Conservation (phyloP, 331 rosid genomes). For the Malus hybrid region DNA sequence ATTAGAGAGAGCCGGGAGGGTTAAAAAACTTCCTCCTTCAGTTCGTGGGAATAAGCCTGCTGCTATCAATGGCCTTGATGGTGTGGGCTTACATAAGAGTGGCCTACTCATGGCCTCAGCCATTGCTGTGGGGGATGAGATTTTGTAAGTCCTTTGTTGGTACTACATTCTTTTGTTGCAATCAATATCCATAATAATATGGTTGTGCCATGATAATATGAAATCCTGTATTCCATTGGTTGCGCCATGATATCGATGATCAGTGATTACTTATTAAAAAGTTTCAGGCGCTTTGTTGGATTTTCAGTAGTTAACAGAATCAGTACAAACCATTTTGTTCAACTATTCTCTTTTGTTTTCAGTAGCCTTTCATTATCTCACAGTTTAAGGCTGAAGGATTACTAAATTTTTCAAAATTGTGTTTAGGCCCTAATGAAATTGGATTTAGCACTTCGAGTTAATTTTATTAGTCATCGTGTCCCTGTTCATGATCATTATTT, state of each 20-base stretch:
- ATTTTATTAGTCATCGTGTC: background rate
- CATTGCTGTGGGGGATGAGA: constrained; percentile 88
- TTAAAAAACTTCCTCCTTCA: constrained; percentile 45
- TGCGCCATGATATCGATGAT: background rate
- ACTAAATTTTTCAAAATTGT: background rate
- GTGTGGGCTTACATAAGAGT: constrained; percentile 35
- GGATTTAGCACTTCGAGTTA: background rate
- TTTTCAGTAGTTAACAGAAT: background rate
- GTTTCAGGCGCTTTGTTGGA: background rate
- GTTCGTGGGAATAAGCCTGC: constrained; percentile 29
- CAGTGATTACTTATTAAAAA: background rate
- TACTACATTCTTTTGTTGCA: background rate
- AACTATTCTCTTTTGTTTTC: background rate
- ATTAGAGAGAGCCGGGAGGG: constrained; percentile 95
- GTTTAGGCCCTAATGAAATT: background rate
- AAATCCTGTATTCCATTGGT: too few relatives aligned
- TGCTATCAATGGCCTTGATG: constrained; percentile 48
- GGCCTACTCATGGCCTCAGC: constrained; percentile 65
- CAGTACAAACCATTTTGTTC: background rate
- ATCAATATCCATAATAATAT: background rate
- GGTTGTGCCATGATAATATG: background rate
- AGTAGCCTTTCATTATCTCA: background rate
- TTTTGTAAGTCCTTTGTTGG: constrained; percentile 70
- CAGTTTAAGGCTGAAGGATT: background rate
- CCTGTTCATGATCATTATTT: background rate